Conservation (phyloP, 441 rosid genomes). For the Cnidoscolus chayamansa region DNA sequence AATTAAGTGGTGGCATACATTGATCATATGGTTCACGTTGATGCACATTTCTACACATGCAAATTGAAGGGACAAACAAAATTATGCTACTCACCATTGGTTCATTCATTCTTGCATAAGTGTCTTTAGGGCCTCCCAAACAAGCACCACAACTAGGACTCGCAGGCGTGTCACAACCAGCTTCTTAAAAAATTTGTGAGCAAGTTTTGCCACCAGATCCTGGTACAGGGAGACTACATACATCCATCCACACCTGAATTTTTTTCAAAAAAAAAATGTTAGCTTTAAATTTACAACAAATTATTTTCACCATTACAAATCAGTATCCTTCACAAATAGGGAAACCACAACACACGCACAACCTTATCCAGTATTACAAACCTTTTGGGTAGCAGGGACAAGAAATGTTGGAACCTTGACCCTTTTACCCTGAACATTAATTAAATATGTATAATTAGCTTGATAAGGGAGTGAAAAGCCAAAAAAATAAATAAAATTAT, state of each 20-base stretch:
- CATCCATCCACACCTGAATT: slow-evolving; percentile 86
- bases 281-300: not conserved
- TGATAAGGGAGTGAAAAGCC: not conserved
- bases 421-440: slow-evolving; percentile 63
- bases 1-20: not conserved
- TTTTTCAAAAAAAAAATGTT: not conserved
- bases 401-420: slow-evolving; percentile 97
- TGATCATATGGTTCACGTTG: too few relatives aligned
- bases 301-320: not conserved
- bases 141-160: slow-evolving; percentile 98
- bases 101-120: slow-evolving; percentile 89
- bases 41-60: not conserved
- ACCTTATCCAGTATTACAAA: slow-evolving; percentile 21
- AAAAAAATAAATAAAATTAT: slow-evolving; percentile 4
- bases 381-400: slow-evolving; percentile 97
- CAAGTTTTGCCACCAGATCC: slow-evolving; percentile 96
- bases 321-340: not conserved
- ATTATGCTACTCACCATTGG: slow-evolving; percentile 52
- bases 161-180: slow-evolving; percentile 92
- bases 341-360: not conserved
- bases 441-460: slow-evolving; percentile 15
- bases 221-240: slow-evolving; percentile 79
- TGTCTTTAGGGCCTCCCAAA: slow-evolving; percentile 94
- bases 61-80: not conserved
- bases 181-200: slow-evolving; percentile 94